A percentile compares a stretch with the other conserved stretches of the same genome.
These are phyloP conservation scores for Komagataella ulmi DNA, from an alignment of 805 yeast species.

Conservation along the genomic window DNA sequence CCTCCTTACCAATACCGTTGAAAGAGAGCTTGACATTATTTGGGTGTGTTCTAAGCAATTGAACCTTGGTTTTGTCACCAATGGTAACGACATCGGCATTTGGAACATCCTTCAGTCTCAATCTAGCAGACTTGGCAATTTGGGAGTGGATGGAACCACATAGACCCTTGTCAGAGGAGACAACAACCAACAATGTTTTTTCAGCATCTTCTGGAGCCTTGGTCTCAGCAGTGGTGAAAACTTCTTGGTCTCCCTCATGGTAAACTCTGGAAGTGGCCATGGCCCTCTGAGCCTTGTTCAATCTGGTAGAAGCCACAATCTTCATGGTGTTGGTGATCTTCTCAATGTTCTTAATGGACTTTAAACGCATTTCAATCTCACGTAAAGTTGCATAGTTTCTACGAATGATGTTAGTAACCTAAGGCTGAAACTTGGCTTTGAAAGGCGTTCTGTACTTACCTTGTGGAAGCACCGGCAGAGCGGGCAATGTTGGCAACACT, in stretches of 20 bases:
- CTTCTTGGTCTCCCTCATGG: constrained; percentile 67
- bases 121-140: constrained; percentile 79
- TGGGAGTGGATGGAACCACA: constrained; percentile 98
- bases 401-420: background rate
- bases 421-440: background rate
- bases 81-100: constrained; percentile 71
- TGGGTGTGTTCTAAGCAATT: constrained; percentile 72
- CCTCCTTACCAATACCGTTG: constrained; percentile 91
- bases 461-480: constrained; percentile 24
- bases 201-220: constrained; percentile 32
- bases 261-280: constrained; percentile 80
- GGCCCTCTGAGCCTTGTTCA: constrained; percentile 90
- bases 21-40: constrained; percentile 60
- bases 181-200: constrained; percentile 71
- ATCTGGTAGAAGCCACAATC: constrained; percentile 96
- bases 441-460: constrained; percentile 25
- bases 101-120: constrained; percentile 44
- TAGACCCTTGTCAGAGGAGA: constrained; percentile 94
- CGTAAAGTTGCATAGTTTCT: constrained; percentile 97
- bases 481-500: constrained; percentile 40
- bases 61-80: constrained; percentile 91
- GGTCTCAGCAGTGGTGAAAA: constrained; percentile 75
- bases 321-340: constrained; percentile 99
- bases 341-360: constrained; percentile 97
- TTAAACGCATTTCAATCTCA: constrained; percentile 96